A percentile compares a stretch with the other conserved stretches of the same genome.
Evolutionary conservation across 495 filamentous ascomycete genomes (phyloP).

Genomic region (Ramalina intermedia): DNA sequence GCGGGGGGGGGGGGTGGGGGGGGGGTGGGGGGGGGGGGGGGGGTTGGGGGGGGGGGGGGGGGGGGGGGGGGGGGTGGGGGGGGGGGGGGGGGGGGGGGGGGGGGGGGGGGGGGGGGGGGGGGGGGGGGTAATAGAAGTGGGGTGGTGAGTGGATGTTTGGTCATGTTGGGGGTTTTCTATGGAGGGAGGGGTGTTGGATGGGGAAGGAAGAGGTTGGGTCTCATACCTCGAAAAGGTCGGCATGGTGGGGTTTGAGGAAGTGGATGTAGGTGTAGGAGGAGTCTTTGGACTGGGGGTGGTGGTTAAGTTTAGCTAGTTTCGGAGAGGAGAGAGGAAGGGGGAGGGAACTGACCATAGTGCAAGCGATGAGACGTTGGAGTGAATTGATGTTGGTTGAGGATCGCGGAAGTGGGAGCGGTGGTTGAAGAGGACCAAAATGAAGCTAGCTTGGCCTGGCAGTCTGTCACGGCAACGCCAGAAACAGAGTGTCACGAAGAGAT

Average conservation of each 20-base stretch:
- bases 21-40: constrained; percentile 2
- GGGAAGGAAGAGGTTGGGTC: constrained; percentile 19
- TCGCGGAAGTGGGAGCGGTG: no score
- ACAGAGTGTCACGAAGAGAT: no score
- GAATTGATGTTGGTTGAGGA: no score
- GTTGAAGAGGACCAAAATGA: no score
- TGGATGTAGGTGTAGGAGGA: constrained; percentile 76
- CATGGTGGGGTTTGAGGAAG: constrained; percentile 63
- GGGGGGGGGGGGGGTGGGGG: no score
- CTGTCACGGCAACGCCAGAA: no score
- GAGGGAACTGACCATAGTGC: neutral
- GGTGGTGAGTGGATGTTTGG: no score
- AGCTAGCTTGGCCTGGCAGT: no score
- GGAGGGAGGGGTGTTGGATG: no score
- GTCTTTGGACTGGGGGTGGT: constrained; percentile 61
- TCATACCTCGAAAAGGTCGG: constrained; percentile 79
- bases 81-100: no score
- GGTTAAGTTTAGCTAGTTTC: neutral
- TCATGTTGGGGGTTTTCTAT: no score
- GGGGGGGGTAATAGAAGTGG: no score
- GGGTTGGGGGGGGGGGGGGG: constrained; percentile 4
- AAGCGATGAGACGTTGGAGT: neutral
- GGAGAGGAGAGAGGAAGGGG: neutral
- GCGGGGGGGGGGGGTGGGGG: constrained; percentile 7
- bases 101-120: constrained; percentile 24